These are phyloP conservation scores for Geosmithia putterillii DNA, from an alignment of 2,329 filamentous ascomycete genomes.

Conservation along the genomic window DNA sequence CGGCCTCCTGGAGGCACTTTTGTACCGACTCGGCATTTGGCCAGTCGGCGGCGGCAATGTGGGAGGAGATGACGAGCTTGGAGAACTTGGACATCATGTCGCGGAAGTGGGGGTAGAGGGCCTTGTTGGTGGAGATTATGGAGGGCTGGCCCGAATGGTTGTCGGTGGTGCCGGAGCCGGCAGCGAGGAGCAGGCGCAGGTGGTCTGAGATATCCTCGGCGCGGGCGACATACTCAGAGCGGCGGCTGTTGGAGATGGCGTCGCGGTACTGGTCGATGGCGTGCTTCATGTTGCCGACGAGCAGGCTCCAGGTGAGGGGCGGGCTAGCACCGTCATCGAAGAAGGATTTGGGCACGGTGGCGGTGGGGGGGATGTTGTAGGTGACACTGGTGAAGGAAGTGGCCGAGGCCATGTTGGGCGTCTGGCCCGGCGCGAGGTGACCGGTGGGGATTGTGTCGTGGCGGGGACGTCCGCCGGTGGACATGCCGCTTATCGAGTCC, in stretches of 20 bases:
- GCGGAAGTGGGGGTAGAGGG: conserved; percentile 89
- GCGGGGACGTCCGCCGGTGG: conserved; percentile 43
- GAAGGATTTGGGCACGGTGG: conserved; percentile 65
- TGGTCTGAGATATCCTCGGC: conserved; percentile 99
- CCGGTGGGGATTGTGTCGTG: conserved; percentile 41
- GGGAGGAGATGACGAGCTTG: conserved; percentile 95
- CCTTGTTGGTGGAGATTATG: conserved; percentile 98
- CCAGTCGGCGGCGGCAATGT: conserved; percentile 94
- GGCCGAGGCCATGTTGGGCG: conserved; percentile 42
- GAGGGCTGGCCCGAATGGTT: conserved; percentile 98
- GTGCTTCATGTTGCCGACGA: conserved; percentile 86
- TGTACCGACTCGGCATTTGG: conserved; percentile 86
- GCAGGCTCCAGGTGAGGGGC: conserved; percentile 75
- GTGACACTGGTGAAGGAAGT: conserved; percentile 50
- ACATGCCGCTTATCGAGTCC: conserved; percentile 71
- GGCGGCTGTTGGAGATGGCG: conserved; percentile 70
- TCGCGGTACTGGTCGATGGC: conserved; percentile 85
- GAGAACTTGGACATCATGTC: conserved; percentile 99
- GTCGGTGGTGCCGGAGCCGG: conserved; percentile 92
- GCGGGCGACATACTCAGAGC: conserved; percentile 81
- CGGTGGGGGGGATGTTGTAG: conserved; percentile 44
- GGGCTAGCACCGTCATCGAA: conserved; percentile 79
- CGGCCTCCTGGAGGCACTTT: conserved; percentile 95
- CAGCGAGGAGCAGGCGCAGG: conserved; percentile 81
- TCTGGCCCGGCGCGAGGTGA: conserved; percentile 20